Evolutionary conservation across 2,329 filamentous ascomycete species (phyloP), one percentile per base, ranked within the genome.

Genomic region (Laburnicola sp.): DNA sequence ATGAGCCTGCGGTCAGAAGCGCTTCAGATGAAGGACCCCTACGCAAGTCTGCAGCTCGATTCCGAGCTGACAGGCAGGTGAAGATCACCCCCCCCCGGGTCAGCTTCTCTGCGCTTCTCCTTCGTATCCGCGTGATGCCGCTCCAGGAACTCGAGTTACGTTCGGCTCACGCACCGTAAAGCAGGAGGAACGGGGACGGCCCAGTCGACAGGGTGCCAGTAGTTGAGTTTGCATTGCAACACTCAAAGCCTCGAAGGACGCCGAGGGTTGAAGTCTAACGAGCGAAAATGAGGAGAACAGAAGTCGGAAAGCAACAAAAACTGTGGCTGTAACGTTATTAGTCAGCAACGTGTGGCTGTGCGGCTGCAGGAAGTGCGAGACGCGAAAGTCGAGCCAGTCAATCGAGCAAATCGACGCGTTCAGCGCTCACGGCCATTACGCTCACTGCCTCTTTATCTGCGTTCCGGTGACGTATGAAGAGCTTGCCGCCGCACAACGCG

Each of bases 11-110:
- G n/a, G 64, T 62, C 6, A 79, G 53, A 30, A 80, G 57, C 10
- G 67, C 73, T 59, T 81, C 79, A 41, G 78, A 81, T 36, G 82
- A 62, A 0, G 80, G 80, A 2, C 80, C 80, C 51, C 73, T 76
- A 7, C 76, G 73, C 7, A 83, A 66, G 60, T 77, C 79, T 3
- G 80, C 80, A 21, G 82, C 72, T 0, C 80, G 80, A 38, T 78
- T 77, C 0, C 79, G 79, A 6, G 75, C 75, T 7, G 74, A 74
- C 46, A 82, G 66, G 10, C 76, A 71, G 0, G 74, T 75, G 50
- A 82, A 78, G 1, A 81, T 71, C 54, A 82, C 75, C 0, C 77
- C 16, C 16, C 16, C 1, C 75, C 3, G 76, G 67, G 37, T 82
- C 79, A n/a, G 67, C 66, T 8, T 60, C 58, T 30, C 50, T 54